These are phyloP conservation scores for Colletotrichum sp. DNA, from an alignment of 2,329 filamentous ascomycete species.

Conservation along the genomic window DNA sequence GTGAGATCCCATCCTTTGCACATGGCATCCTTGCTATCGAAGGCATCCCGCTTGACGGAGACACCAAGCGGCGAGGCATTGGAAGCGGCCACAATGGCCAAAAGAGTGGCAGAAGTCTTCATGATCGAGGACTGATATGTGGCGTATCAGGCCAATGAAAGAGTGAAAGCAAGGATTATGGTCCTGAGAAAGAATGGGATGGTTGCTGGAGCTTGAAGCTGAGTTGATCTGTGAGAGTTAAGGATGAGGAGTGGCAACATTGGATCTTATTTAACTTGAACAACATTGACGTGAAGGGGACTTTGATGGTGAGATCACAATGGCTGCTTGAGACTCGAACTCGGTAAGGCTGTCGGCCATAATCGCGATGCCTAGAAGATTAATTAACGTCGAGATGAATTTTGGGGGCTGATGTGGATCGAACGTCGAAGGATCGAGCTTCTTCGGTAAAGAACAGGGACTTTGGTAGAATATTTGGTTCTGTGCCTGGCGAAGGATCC, in stretches of 20 bases:
- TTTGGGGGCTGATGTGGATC: background rate
- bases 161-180: background rate
- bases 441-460: background rate
- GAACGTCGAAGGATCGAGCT: background rate
- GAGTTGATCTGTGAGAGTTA: background rate
- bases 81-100: background rate
- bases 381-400: background rate
- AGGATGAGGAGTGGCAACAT: background rate
- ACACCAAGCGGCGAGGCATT: background rate
- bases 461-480: background rate
- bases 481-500: background rate
- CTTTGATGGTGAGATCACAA: background rate
- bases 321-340: background rate
- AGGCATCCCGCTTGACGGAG: background rate
- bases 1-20: conserved; percentile 8
- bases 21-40: background rate
- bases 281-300: background rate
- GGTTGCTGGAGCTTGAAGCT: background rate
- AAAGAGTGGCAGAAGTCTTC: background rate
- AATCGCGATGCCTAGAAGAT: background rate
- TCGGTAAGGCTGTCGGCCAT: background rate
- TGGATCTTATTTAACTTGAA: background rate
- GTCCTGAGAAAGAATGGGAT: background rate
- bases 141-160: background rate
- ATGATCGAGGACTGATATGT: background rate